phyloP scores from a whole-genome alignment of 139 green algal genomes.

The Zygnema circumcarinatum region DNA sequence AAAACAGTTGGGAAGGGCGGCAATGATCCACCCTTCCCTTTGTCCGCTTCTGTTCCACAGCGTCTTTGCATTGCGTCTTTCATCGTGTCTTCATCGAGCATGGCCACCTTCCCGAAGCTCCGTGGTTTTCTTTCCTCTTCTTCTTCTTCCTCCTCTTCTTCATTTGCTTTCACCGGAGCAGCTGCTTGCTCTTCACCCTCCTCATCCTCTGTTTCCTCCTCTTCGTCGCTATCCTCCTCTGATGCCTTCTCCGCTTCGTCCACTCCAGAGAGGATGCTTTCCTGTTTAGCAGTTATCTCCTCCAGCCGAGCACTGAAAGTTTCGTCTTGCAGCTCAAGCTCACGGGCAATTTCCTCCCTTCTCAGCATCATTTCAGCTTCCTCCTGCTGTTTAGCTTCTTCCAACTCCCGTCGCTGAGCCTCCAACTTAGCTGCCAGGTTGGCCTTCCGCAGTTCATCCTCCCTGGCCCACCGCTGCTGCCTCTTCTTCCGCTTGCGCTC shows the following conservation, averaged over 20 bases:
- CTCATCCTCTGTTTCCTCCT: background rate
- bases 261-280: background rate
- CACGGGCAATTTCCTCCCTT: constrained; percentile 3
- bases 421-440: background rate
- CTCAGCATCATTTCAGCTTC: background rate
- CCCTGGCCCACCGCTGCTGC: background rate
- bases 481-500: constrained; percentile 1
- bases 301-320: constrained; percentile 8
- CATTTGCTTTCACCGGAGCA: constrained; percentile 9
- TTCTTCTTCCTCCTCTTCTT: constrained; percentile 40
- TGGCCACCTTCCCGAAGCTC: constrained; percentile 39
- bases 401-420: background rate
- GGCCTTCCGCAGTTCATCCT: background rate
- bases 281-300: background rate
- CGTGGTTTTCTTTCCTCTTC: constrained; percentile 43
- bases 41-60: background rate
- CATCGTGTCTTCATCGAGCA: background rate
- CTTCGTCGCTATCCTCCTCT: constrained; percentile 11
- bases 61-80: background rate
- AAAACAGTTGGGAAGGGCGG: constrained; percentile 9
- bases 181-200: background rate
- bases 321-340: constrained; percentile 10
- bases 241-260: background rate
- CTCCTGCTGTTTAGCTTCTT: constrained; percentile 17
- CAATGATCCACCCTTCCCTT: background rate